These are phyloP conservation scores for Paspalum notatum DNA, from an alignment of 176 grass and related monocot species.

Conservation along the genomic window DNA sequence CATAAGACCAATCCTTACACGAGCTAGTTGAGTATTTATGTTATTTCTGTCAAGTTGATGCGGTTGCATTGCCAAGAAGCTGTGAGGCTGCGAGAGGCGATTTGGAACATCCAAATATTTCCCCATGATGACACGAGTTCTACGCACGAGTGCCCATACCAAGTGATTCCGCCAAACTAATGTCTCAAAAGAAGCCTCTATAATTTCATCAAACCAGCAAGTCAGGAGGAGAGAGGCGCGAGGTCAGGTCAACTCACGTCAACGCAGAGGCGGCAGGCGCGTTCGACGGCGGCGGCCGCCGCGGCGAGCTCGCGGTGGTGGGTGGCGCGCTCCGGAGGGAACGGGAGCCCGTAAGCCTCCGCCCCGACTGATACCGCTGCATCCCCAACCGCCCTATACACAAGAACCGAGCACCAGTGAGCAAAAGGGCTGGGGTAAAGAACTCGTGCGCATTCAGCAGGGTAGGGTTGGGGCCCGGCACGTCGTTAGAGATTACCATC, in stretches of 20 bases:
- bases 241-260: constrained; percentile 59
- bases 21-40: constrained; percentile 4
- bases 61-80: background rate
- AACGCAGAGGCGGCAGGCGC: constrained; percentile 73
- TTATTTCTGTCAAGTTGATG: background rate
- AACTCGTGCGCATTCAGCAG: background rate
- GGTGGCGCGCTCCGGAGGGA: constrained; percentile 48
- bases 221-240: background rate
- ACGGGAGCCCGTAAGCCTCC: constrained; percentile 52
- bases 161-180: background rate
- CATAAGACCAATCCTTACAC: background rate
- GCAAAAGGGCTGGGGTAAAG: background rate
- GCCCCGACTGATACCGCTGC: background rate
- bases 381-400: constrained; percentile 21
- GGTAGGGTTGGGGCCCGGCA: background rate
- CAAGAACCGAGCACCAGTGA: constrained; percentile 17
- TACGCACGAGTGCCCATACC: background rate
- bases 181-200: background rate
- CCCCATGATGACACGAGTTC: background rate
- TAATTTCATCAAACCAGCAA: background rate
- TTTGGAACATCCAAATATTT: background rate
- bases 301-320: constrained; percentile 70
- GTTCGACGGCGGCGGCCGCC: constrained; percentile 63
- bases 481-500: constrained; percentile 19
- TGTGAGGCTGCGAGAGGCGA: background rate